phyloP scores from a whole-genome alignment of 495 filamentous ascomycete genomes.

The Hypoxylon trugodes region DNA sequence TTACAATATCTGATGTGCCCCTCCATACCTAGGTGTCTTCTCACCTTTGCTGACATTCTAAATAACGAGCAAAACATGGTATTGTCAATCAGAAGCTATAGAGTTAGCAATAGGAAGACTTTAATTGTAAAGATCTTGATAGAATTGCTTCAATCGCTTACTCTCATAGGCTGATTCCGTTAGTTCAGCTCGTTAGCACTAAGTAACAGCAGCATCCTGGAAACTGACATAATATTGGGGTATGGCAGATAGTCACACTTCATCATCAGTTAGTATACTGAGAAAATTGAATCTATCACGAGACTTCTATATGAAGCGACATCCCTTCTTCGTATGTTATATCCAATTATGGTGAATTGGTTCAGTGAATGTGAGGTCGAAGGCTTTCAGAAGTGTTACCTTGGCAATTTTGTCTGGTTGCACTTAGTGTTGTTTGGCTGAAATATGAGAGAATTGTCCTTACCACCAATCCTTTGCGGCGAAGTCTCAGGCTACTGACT shows the following conservation, averaged over 20 bases:
- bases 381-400: no score
- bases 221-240: slow-evolving; percentile 13
- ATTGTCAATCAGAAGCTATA: no score
- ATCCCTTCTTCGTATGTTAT: not conserved
- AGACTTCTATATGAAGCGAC: not conserved
- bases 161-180: not conserved
- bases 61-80: no score
- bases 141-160: slow-evolving; percentile 10
- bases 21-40: no score
- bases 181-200: slow-evolving; percentile 7
- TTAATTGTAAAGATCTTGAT: no score
- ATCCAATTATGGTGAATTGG: not conserved
- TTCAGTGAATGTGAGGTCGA: no score
- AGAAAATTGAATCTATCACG: not conserved
- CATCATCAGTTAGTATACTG: not conserved
- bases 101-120: no score
- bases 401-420: not conserved
- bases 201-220: not conserved
- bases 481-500: slow-evolving; percentile 22
- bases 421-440: not conserved
- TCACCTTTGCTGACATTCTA: no score
- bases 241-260: not conserved
- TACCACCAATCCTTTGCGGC: slow-evolving; percentile 24
- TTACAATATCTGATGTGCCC: no score
- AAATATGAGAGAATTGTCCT: slow-evolving; percentile 16